Percentiles rank a stretch among this genome's conserved stretches.
These are phyloP conservation scores for Diaporthe eres DNA, from an alignment of 2,329 filamentous ascomycete species.

Conservation along the genomic window DNA sequence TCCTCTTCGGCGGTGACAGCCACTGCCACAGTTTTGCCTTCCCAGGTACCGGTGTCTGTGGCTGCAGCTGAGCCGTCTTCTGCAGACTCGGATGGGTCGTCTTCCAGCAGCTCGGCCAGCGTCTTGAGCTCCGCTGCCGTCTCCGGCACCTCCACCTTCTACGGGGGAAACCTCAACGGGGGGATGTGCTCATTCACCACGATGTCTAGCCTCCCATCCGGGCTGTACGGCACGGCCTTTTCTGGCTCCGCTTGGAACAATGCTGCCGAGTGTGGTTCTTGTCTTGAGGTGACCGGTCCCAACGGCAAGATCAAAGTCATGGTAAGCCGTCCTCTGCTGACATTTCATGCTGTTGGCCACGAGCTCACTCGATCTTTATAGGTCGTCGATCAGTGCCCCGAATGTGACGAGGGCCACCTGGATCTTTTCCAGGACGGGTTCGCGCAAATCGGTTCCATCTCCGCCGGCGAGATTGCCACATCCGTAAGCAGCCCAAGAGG, in stretches of 20 bases:
- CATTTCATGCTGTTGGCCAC: conserved; percentile 1
- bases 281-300: conserved; percentile 71
- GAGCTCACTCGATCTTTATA: conserved; percentile 40
- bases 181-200: conserved; percentile 75
- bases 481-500: conserved; percentile 36
- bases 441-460: conserved; percentile 52
- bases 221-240: conserved; percentile 73
- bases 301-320: conserved; percentile 74
- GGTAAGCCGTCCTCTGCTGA: conserved; percentile 56
- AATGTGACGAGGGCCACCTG: conserved; percentile 57
- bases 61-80: neutral
- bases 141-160: conserved; percentile 64
- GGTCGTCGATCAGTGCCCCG: conserved; percentile 62
- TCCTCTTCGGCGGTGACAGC: conserved; percentile 11
- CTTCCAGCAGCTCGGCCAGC: neutral
- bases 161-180: conserved; percentile 69
- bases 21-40: neutral
- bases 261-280: conserved; percentile 71
- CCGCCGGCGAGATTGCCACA: conserved; percentile 53
- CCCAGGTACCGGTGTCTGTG: neutral
- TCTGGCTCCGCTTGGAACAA: conserved; percentile 70
- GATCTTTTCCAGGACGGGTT: conserved; percentile 62
- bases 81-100: neutral
- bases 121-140: conserved; percentile 35
- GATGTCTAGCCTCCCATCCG: conserved; percentile 70